Evolutionary conservation across 2,329 filamentous ascomycete genomes (phyloP), one percentile per base, ranked within the genome.

Genomic region (Sporothrix dimorphospora): DNA sequence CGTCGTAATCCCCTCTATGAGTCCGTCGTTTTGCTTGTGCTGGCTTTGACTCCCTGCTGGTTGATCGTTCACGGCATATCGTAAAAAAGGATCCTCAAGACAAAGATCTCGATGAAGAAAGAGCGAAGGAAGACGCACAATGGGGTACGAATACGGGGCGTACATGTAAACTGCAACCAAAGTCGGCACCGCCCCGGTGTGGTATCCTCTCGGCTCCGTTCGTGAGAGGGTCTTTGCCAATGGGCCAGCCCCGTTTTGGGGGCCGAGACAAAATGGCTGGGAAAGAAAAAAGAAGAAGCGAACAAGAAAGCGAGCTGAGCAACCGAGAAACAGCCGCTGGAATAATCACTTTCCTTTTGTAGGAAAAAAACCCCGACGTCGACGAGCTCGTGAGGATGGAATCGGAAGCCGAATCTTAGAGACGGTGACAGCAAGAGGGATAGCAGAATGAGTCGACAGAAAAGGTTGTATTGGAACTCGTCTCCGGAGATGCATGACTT

Each of bases 21-120:
- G n/a, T n/a, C n/a, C n/a, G n/a, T n/a, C n/a, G n/a, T n/a, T n/a
- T n/a, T n/a, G n/a, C n/a, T n/a, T n/a, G n/a, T n/a, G n/a, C n/a
- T n/a, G n/a, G n/a, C n/a, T n/a, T n/a, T 7, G 4, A n/a, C 34
- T 34, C 27, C 5, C 34, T 57, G 53, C 27, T 5, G 14, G 53
- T 8, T 19, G 53, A 34, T n/a, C 24, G 9, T 57, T 57, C 53
- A 34, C 53, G 53, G 53, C 53, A 57, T 19, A 57, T 34, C 53
- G 53, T 34, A 57, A 57, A 57, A 57, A 3, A 14, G 19, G 2
- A 14, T 14, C 19, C 27, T 30, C 6, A 27, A 14, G 27, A 19
- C 30, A 5, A n/a, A n/a, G 53, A 57, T 57, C 53, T 57, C 53
- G 53, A 57, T 57, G 53, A 34, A 34, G 27, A 57, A 57, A 27